phyloP scores from a whole-genome alignment of 2,329 filamentous ascomycete species.

The Fusarium sp. region DNA sequence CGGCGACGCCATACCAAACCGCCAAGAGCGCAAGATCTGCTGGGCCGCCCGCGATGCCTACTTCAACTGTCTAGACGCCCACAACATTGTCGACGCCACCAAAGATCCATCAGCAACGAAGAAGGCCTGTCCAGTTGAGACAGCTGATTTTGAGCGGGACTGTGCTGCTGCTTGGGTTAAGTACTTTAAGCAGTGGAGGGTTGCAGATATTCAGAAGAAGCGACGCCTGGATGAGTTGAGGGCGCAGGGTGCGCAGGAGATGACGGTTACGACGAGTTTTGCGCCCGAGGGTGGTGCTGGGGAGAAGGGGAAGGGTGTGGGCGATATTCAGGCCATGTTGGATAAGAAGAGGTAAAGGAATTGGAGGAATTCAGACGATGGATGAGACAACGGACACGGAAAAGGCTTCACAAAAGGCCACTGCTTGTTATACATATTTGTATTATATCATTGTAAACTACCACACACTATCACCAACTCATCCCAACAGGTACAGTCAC shows the following conservation, averaged over 20 bases:
- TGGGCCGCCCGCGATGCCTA: slow-evolving; percentile 91
- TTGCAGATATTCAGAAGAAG: slow-evolving; percentile 91
- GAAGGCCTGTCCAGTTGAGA: slow-evolving; percentile 57
- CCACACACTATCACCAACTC: slow-evolving; percentile 34
- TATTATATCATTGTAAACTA: slow-evolving; percentile 43
- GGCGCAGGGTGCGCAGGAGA: slow-evolving; percentile 76
- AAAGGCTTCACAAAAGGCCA: slow-evolving; percentile 17
- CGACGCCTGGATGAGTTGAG: slow-evolving; percentile 81
- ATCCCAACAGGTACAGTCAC: slow-evolving; percentile 13
- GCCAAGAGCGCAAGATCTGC: slow-evolving; percentile 83
- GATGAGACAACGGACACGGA: slow-evolving; percentile 7
- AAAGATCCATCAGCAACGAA: slow-evolving; percentile 57
- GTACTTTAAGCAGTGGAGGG: slow-evolving; percentile 97
- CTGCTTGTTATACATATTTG: slow-evolving; percentile 31
- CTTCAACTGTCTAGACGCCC: slow-evolving; percentile 86
- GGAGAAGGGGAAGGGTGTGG: slow-evolving; percentile 51
- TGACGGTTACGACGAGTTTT: slow-evolving; percentile 59
- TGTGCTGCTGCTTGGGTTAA: slow-evolving; percentile 95
- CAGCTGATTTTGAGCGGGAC: slow-evolving; percentile 78
- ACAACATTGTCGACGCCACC: slow-evolving; percentile 79
- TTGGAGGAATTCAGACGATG: background rate
- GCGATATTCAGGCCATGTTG: slow-evolving; percentile 56
- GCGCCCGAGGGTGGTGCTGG: slow-evolving; percentile 50
- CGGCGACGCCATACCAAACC: slow-evolving; percentile 81
- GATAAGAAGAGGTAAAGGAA: slow-evolving; percentile 50